phyloP scores from a whole-genome alignment of 192 early-diverging fungal genomes.

The Dissophora ornata region DNA sequence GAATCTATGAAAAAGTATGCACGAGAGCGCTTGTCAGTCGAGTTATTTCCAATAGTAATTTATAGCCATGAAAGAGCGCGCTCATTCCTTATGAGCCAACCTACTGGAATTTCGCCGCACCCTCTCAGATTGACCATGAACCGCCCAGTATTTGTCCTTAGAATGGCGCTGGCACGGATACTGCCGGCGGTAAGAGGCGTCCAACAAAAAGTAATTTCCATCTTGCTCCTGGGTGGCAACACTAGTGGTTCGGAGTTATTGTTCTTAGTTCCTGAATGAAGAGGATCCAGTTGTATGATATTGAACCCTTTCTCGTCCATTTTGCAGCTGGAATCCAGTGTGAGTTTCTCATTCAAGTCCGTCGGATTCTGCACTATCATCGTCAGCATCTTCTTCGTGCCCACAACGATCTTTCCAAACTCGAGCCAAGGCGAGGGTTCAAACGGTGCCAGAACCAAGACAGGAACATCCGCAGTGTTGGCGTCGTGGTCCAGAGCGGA shows the following conservation, averaged over 20 bases:
- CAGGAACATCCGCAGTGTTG: slow-evolving; percentile 28
- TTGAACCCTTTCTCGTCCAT: slow-evolving; percentile 52
- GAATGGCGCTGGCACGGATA: slow-evolving; percentile 34
- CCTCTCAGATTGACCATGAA: slow-evolving; percentile 44
- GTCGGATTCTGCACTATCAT: slow-evolving; percentile 32
- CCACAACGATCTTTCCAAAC: slow-evolving; percentile 42
- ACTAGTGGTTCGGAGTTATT: slow-evolving; percentile 1
- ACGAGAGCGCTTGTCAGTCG: too few species aligned
- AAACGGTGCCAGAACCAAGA: slow-evolving; percentile 30
- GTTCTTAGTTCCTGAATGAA: not conserved
- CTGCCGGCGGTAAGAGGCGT: slow-evolving; percentile 32
- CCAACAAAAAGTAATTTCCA: slow-evolving; percentile 32
- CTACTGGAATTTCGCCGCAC: slow-evolving; percentile 37
- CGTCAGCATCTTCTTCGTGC: slow-evolving; percentile 24
- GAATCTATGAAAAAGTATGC: slow-evolving; percentile 2
- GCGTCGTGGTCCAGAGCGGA: slow-evolving; percentile 13
- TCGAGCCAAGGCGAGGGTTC: slow-evolving; percentile 46
- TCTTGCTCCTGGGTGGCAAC: slow-evolving; percentile 25
- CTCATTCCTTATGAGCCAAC: not conserved
- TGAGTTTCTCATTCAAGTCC: slow-evolving; percentile 4
- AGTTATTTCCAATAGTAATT: too few species aligned
- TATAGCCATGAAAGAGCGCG: too few species aligned
- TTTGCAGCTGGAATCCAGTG: slow-evolving; percentile 29
- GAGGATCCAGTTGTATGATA: slow-evolving; percentile 40
- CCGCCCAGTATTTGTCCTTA: slow-evolving; percentile 24